phyloP scores from a whole-genome alignment of 192 early-diverging fungal genomes.

The Backusella morwellensis region DNA sequence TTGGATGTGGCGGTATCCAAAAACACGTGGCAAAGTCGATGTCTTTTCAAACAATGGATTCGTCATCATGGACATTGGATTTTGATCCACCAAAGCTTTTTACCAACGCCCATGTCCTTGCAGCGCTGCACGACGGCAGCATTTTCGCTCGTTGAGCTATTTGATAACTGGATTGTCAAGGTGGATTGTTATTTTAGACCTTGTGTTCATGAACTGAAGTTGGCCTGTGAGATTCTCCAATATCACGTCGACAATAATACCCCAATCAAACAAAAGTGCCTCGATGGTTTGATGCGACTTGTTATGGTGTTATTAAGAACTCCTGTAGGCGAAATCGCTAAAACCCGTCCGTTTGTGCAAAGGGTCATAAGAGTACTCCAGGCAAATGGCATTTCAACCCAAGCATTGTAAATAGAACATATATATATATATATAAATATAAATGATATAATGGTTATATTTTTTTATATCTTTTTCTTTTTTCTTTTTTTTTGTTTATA shows the following conservation, averaged over 20 bases:
- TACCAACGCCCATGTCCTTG: conserved; percentile 26
- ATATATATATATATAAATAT: no score
- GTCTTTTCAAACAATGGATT: conserved; percentile 29
- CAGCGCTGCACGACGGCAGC: conserved; percentile 29
- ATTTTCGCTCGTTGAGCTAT: conserved; percentile 27
- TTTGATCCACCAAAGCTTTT: conserved; percentile 31
- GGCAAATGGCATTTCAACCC: not conserved
- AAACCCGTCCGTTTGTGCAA: conserved; percentile 29
- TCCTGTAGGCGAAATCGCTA: conserved; percentile 32
- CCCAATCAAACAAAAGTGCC: conserved; percentile 6
- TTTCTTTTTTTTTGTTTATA: no score
- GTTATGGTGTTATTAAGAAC: conserved; percentile 20
- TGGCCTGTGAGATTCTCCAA: conserved; percentile 34
- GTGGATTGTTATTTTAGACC: conserved; percentile 38
- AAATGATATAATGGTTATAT: no score
- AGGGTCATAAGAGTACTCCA: conserved; percentile 7
- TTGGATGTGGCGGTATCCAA: conserved; percentile 2
- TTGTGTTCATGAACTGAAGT: conserved; percentile 35
- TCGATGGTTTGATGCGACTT: conserved; percentile 20
- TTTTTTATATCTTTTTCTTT: no score
- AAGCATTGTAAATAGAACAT: conserved; percentile 1
- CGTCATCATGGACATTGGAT: conserved; percentile 36
- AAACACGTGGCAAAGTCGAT: conserved; percentile 21
- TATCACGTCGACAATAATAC: conserved; percentile 23
- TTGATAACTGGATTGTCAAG: conserved; percentile 29